These are phyloP conservation scores for Phialemonium atrogriseum DNA, from an alignment of 2,329 filamentous ascomycete species.

Conservation along the genomic window DNA sequence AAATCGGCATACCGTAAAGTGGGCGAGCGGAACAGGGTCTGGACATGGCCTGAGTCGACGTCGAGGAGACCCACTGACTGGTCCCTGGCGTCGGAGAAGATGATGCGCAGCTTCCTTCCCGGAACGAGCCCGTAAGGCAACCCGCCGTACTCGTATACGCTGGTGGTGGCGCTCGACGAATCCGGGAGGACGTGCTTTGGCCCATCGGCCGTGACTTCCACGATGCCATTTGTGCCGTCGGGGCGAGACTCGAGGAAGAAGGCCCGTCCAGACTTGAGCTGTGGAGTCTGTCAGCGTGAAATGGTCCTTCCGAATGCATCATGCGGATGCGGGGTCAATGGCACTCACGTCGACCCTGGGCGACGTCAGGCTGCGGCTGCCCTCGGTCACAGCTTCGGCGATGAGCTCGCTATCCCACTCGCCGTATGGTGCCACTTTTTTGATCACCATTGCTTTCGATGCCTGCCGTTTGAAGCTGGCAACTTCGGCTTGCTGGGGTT, in stretches of 20 bases:
- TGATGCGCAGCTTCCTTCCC: constrained; percentile 11
- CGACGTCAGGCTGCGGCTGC: constrained; percentile 21
- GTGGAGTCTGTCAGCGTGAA: constrained; percentile 1
- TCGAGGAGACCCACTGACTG: constrained; percentile 33
- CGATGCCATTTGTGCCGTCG: constrained; percentile 34
- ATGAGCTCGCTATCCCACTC: constrained; percentile 31
- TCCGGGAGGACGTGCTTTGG: constrained; percentile 32
- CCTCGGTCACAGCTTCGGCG: constrained; percentile 25
- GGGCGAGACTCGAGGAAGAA: constrained; percentile 29
- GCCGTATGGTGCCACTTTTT: constrained; percentile 24
- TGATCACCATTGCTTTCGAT: constrained; percentile 20
- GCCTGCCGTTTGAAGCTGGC: no score
- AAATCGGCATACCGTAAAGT: constrained; percentile 38
- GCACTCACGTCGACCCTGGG: constrained; percentile 27
- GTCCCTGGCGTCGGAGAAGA: constrained; percentile 19
- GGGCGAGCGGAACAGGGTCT: constrained; percentile 20
- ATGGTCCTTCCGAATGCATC: neutral
- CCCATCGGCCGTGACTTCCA: constrained; percentile 27
- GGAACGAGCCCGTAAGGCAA: constrained; percentile 30
- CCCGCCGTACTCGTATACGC: constrained; percentile 46
- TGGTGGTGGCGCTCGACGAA: constrained; percentile 33
- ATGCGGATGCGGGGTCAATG: neutral
- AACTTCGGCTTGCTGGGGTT: no score
- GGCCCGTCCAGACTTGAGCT: constrained; percentile 21
- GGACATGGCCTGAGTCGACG: constrained; percentile 24